Evolutionary conservation across 352 stramenopile genomes (phyloP).

Genomic region (Phytophthora pini): DNA sequence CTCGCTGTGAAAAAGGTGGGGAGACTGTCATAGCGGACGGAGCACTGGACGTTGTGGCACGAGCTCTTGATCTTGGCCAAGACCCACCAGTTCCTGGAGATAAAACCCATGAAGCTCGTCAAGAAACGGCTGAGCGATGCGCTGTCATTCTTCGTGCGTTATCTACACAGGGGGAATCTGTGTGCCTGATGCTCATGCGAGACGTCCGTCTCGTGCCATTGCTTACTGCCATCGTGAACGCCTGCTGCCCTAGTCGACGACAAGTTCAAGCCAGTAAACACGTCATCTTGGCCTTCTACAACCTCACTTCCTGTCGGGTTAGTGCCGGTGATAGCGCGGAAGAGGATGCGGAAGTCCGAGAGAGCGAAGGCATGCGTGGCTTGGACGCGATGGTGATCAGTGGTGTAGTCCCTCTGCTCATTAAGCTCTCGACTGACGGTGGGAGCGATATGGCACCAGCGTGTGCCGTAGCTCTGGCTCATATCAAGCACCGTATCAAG

Average conservation of each 20-base stretch:
- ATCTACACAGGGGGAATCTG: slow-evolving; percentile 56
- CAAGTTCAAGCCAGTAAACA: slow-evolving; percentile 58
- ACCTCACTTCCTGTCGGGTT: slow-evolving; percentile 62
- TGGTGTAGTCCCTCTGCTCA: slow-evolving; percentile 68
- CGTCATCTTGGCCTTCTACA: slow-evolving; percentile 77
- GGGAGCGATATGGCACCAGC: slow-evolving; percentile 68
- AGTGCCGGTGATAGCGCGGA: slow-evolving; percentile 19
- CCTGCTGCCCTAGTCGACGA: slow-evolving; percentile 35
- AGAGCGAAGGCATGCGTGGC: slow-evolving; percentile 32
- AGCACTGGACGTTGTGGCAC: slow-evolving; percentile 63
- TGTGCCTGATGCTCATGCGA: slow-evolving; percentile 50
- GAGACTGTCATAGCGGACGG: slow-evolving; percentile 62
- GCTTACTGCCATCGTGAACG: slow-evolving; percentile 44
- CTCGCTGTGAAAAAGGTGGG: slow-evolving; percentile 49
- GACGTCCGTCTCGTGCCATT: slow-evolving; percentile 66
- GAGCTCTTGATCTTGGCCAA: slow-evolving; percentile 35
- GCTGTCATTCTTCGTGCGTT: slow-evolving; percentile 75
- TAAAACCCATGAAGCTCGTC: slow-evolving; percentile 39
- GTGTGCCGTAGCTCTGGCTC: slow-evolving; percentile 73
- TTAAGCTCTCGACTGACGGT: slow-evolving; percentile 56
- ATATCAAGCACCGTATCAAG: slow-evolving; percentile 81
- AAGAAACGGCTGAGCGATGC: slow-evolving; percentile 63
- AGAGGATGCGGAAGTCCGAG: neutral
- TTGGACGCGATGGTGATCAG: slow-evolving; percentile 60
- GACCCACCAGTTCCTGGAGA: neutral